Base-by-base conservation (phyloP, 2,329 filamentous ascomycete species). In the Emergomyces pasteurianus region DNA sequence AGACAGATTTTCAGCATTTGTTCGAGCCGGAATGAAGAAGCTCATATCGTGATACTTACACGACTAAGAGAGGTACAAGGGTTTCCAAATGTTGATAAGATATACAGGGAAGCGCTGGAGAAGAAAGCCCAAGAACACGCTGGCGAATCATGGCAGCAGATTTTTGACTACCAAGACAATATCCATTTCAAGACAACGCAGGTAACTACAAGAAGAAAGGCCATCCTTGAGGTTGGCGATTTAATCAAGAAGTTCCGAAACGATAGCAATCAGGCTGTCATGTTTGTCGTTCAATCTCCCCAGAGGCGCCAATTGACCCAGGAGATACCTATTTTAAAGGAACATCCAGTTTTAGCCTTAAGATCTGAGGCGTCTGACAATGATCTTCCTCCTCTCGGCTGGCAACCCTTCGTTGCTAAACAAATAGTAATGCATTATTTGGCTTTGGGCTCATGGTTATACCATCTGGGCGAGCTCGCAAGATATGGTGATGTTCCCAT, bases 1-100 rank as follows among this genome's bases (percentile, higher is more conserved):
- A 84, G 90, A 42, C 92, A 99, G 69, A 87, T 99, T 58, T 97
- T 96, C 72, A 92, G 90, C 0, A 73, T 99, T 5, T 96, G 99
- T 74, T 97, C 92, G 0, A 92, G 90, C 0, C 84, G 84, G 0
- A 87, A 83, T 64, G 82, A 86, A 14, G 86, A 94, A 67, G 94
- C 92, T 0, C 85, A 96, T 68, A 84, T 99, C 58, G 81, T 97
- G 58, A 87, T 96, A n/a, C 81, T 96, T 43, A 92, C 94, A 70
- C 88, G 87, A 69, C 86, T 83, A 53, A 87, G 86, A 66, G 92
- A 96, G 66, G 82, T 84, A 6, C 88, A 95, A 68, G 89, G 92
- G 36, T 80, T 99, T 66, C 94, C 94, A 0, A 99, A 97, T 64
- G 83, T 96, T 34, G 87, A 89, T 63, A 94, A 88, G 68, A 86